Conservation (phyloP, 257 asterid genomes). For the Solanum paucissectum region DNA sequence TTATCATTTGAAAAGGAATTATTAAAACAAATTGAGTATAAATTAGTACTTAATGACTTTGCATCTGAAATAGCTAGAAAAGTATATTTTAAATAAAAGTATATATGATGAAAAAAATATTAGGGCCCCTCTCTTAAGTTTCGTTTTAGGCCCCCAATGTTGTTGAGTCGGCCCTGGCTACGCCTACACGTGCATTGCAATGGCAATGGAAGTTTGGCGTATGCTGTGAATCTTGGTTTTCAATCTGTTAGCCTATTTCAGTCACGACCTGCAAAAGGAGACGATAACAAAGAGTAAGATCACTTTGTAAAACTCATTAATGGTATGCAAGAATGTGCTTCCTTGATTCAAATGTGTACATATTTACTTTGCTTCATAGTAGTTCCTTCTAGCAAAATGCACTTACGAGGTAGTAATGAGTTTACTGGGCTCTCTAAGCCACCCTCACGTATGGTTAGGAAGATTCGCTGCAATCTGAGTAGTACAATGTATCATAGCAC, state of each 20-base stretch:
- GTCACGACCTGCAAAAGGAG: not conserved
- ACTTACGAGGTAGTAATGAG: not conserved
- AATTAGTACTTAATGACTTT: no score
- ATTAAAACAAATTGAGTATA: no score
- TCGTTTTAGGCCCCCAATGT: no score
- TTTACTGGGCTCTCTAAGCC: not conserved
- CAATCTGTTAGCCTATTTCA: not conserved
- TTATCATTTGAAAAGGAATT: no score
- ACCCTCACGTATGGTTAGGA: not conserved
- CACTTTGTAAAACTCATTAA: not conserved
- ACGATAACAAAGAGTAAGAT: not conserved
- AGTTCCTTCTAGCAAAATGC: not conserved
- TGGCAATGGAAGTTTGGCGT: not conserved
- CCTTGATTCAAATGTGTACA: not conserved
- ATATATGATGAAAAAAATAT: no score
- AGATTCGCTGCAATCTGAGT: not conserved
- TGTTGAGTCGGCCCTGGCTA: no score
- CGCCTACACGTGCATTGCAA: not conserved
- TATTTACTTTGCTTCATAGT: not conserved
- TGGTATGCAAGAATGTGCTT: not conserved
- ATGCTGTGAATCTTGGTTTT: not conserved
- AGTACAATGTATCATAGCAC: not conserved
- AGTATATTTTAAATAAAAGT: no score
- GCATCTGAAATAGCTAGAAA: no score
- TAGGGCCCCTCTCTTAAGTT: no score